Evolutionary conservation across 2,329 filamentous ascomycete species (phyloP), one percentile per base, ranked within the genome.

Genomic region (Torrubiellomyces zombiae): DNA sequence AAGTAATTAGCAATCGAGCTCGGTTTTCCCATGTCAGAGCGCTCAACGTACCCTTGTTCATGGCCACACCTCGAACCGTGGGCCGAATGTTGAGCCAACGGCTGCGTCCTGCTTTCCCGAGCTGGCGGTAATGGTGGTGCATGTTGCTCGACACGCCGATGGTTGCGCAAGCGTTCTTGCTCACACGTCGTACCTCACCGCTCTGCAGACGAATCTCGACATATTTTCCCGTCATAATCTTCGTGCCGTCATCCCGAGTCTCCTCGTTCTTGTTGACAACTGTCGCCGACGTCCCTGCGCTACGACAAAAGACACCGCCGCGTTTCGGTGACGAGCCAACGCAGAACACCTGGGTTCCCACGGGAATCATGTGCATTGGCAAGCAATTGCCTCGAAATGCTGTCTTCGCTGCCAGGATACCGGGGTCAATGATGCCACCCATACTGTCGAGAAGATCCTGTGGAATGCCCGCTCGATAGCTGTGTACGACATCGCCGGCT

Each of bases 41-140:
- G 4, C 12, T 19, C n/a, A 21, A 14, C 66, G 45, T 57, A 81
- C 78, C 71, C 50, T 86, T 83, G 61, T 98, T 98, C 91, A 98
- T 98, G 34, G 91, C 89, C 41, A 95, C 58, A 76, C 89, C 91
- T 61, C 91, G 75, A 21, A 98, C 89, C 1, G 89, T 94, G 10
- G 89, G 89, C 38, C 89, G 67, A 45, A 91, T 93, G 46, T 89
- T 89, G 37, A 95, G 56, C 85, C 83, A 94, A 44, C 89, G 71
- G 40, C 76, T 83, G 42, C 91, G 72, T 46, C 89, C 89, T 40
- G 89, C 89, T 59, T 98, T 98, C 41, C 91, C 91, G 29, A 98
- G 66, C 45, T 89, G 81, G 36, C 72, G 66, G 53, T 91, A 92
- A 38, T 93, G 81, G 50, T 83, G 77, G 48, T 93, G 77, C 23